phyloP scores from a whole-genome alignment of 345 rosid species.

The Eucalyptus shirleyi region DNA sequence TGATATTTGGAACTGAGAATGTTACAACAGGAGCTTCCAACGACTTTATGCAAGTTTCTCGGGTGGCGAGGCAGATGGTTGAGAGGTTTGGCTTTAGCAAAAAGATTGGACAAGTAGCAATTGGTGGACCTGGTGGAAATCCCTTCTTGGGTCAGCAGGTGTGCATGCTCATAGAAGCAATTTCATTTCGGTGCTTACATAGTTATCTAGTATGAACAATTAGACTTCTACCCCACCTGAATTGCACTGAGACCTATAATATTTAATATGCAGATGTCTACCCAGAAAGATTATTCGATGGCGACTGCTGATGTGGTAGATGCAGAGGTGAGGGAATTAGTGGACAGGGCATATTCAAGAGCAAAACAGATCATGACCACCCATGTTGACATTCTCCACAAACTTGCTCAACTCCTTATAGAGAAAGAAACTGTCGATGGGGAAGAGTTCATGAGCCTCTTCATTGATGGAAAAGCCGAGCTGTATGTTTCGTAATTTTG shows the following conservation, averaged over 20 bases:
- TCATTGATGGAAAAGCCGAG: slow-evolving; percentile 96
- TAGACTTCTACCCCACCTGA: neutral
- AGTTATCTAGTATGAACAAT: neutral
- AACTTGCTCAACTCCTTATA: slow-evolving; percentile 79
- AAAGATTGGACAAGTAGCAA: slow-evolving; percentile 93
- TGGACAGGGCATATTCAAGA: slow-evolving; percentile 62
- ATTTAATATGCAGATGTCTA: slow-evolving; percentile 50
- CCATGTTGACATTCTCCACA: slow-evolving; percentile 68
- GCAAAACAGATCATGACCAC: slow-evolving; percentile 64
- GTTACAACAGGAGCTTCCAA: slow-evolving; percentile 99
- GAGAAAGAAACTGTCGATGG: slow-evolving; percentile 98
- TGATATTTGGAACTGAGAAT: slow-evolving; percentile 79
- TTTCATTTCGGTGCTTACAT: neutral
- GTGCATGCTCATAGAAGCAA: neutral
- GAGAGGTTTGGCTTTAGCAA: slow-evolving; percentile 97
- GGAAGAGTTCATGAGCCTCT: slow-evolving; percentile 98
- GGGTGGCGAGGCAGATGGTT: slow-evolving; percentile 99
- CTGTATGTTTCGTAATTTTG: slow-evolving; percentile 41
- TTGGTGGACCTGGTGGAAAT: slow-evolving; percentile 92
- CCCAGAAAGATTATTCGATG: slow-evolving; percentile 97
- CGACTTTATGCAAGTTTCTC: slow-evolving; percentile 97
- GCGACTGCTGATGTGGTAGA: slow-evolving; percentile 95
- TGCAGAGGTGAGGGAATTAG: slow-evolving; percentile 83
- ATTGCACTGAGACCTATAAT: neutral
- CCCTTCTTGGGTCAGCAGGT: slow-evolving; percentile 93